Conservation (phyloP, 1,284 basidiomycete species). For the Paramarasmius palmivorus region DNA sequence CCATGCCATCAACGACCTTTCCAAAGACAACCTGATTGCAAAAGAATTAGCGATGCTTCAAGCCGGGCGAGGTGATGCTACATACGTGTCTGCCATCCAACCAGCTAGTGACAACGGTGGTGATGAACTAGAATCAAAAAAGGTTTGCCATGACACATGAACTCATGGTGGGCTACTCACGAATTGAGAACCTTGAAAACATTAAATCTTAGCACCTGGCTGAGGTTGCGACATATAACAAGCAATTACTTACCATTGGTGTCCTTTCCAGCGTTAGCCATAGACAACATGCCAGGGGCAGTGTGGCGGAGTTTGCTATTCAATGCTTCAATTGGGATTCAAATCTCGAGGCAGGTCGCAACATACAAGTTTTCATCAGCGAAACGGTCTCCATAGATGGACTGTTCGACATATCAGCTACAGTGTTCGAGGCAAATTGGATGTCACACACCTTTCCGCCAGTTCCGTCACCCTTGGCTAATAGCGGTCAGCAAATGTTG, state of each 20-base stretch:
- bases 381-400: slow-evolving; percentile 92
- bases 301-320: slow-evolving; percentile 87
- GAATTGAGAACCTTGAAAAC: slow-evolving; percentile 74
- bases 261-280: slow-evolving; percentile 91
- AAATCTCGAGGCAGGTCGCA: neutral
- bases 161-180: slow-evolving; percentile 40
- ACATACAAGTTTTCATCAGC: slow-evolving; percentile 95
- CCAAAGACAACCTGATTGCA: slow-evolving; percentile 85
- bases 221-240: neutral
- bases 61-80: slow-evolving; percentile 15
- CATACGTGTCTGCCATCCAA: slow-evolving; percentile 73
- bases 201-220: slow-evolving; percentile 14
- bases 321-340: slow-evolving; percentile 1
- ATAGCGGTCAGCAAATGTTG: neutral
- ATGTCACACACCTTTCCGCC: slow-evolving; percentile 70
- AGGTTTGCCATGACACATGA: slow-evolving; percentile 12
- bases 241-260: slow-evolving; percentile 64
- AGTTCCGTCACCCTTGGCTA: slow-evolving; percentile 92
- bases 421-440: neutral
- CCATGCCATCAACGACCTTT: slow-evolving; percentile 88
- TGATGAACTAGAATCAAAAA: slow-evolving; percentile 67
- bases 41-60: slow-evolving; percentile 9
- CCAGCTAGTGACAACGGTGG: slow-evolving; percentile 77
- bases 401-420: slow-evolving; percentile 39
- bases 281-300: slow-evolving; percentile 82